Evolutionary conservation across 805 yeast species (phyloP), one percentile per base, ranked within the genome.

Genomic region (Starmerella etchellsii): DNA sequence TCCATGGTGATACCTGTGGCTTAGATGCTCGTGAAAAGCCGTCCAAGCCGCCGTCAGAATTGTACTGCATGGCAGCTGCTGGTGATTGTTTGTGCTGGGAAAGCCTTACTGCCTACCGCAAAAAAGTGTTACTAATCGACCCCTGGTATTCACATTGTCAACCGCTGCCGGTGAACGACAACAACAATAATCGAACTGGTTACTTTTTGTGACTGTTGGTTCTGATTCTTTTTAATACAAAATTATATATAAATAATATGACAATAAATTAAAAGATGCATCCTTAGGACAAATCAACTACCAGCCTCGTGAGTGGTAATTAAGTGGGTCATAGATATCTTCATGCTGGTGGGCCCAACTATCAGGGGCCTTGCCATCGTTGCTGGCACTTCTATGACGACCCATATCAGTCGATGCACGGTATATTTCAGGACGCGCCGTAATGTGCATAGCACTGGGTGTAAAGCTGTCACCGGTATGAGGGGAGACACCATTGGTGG

Each of bases 221-320:
- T n/a, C n/a, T n/a, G n/a, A n/a, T n/a, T n/a, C n/a, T n/a, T n/a
- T n/a, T n/a, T n/a, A n/a, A n/a, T n/a, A n/a, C n/a, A n/a, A n/a
- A n/a, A n/a, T n/a, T n/a, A n/a, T n/a, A n/a, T n/a, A n/a, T n/a
- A n/a, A n/a, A n/a, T n/a, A n/a, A n/a, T n/a, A n/a, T n/a, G n/a
- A n/a, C n/a, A n/a, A n/a, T n/a, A n/a, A n/a, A n/a, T n/a, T n/a
- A n/a, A n/a, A n/a, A n/a, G n/a, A n/a, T n/a, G n/a, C n/a, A n/a
- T n/a, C n/a, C n/a, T n/a, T n/a, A n/a, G n/a, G n/a, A n/a, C n/a
- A n/a, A n/a, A n/a, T n/a, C n/a, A 13, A 4, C 22, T 30, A 52
- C 56, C 56, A 52, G 11, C 56, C 56, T 7, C 51, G 44, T 1
- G 56, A 49, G 30, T 52, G 54, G 40, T 52, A 52, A 39, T 49